These are phyloP conservation scores for Glomus cerebriforme DNA, from an alignment of 192 early-diverging fungal genomes.

Conservation along the genomic window DNA sequence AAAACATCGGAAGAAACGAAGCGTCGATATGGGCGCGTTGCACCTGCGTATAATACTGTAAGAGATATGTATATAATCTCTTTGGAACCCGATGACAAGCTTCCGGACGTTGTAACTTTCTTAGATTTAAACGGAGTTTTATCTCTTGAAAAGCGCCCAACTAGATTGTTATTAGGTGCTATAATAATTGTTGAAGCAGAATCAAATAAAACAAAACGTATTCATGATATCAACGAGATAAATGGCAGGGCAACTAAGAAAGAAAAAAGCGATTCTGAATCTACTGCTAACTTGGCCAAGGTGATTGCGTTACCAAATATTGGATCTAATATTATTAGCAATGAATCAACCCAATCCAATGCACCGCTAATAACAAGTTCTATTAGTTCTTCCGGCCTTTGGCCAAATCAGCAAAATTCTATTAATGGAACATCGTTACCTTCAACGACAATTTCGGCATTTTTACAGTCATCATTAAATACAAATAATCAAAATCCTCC, in stretches of 20 bases:
- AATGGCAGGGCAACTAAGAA: not conserved
- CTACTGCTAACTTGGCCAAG: not conserved
- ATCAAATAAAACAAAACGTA: slow-evolving; percentile 29
- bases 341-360: not conserved
- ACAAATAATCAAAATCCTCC: not conserved
- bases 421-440: not conserved
- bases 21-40: slow-evolving; percentile 68
- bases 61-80: slow-evolving; percentile 82
- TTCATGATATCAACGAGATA: not conserved
- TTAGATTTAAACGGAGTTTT: slow-evolving; percentile 46
- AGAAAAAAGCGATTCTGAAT: not conserved
- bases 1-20: slow-evolving; percentile 29
- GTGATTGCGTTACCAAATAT: not conserved
- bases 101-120: slow-evolving; percentile 59
- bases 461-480: not conserved
- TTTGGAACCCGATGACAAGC: slow-evolving; percentile 47
- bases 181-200: slow-evolving; percentile 25
- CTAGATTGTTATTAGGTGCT: slow-evolving; percentile 30
- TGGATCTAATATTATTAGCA: not conserved
- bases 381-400: not conserved
- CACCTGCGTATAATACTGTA: slow-evolving; percentile 60
- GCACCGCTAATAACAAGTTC: not conserved
- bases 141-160: slow-evolving; percentile 16
- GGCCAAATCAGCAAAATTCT: not conserved
- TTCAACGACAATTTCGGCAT: not conserved